A percentile compares a stretch with the other conserved stretches of the same genome.
These are phyloP conservation scores for Colletotrichum tropicicola DNA, from an alignment of 2,329 filamentous ascomycete genomes.

Conservation along the genomic window DNA sequence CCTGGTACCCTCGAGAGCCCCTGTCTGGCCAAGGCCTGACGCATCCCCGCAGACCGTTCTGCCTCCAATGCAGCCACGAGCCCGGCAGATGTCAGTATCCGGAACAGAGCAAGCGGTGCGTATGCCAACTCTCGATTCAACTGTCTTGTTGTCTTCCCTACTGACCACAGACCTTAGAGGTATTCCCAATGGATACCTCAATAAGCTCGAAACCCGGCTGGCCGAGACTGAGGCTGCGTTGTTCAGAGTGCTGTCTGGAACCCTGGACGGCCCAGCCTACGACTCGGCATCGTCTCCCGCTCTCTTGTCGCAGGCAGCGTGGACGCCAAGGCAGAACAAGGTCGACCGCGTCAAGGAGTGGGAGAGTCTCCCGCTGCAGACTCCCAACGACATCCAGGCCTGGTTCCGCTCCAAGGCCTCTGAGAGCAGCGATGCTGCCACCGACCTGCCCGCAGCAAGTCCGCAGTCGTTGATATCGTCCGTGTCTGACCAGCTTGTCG, in stretches of 20 bases:
- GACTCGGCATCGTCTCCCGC: background rate
- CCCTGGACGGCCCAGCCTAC: background rate
- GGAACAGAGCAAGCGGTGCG: conserved; percentile 43
- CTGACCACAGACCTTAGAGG: conserved; percentile 33
- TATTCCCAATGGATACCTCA: conserved; percentile 49
- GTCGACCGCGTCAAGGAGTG: conserved; percentile 39
- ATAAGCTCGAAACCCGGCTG: conserved; percentile 46
- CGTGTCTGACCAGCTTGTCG: background rate
- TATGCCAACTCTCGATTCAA: background rate
- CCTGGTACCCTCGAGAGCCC: background rate
- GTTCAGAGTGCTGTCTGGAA: conserved; percentile 31
- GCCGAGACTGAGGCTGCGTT: conserved; percentile 41
- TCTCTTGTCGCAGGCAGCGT: background rate
- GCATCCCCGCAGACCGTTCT: conserved; percentile 35
- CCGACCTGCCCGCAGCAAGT: background rate
- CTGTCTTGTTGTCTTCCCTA: conserved; percentile 4
- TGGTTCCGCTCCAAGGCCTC: conserved; percentile 34
- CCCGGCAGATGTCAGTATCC: conserved; percentile 42
- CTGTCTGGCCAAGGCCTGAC: conserved; percentile 16
- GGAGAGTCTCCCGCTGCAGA: conserved; percentile 36
- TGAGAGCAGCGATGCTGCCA: background rate
- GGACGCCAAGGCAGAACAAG: conserved; percentile 34
- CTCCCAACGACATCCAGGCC: conserved; percentile 26
- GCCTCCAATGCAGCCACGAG: conserved; percentile 40
- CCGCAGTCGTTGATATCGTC: conserved; percentile 6